Conservation (phyloP, 352 stramenopile species). For the Aphanomyces astaci region DNA sequence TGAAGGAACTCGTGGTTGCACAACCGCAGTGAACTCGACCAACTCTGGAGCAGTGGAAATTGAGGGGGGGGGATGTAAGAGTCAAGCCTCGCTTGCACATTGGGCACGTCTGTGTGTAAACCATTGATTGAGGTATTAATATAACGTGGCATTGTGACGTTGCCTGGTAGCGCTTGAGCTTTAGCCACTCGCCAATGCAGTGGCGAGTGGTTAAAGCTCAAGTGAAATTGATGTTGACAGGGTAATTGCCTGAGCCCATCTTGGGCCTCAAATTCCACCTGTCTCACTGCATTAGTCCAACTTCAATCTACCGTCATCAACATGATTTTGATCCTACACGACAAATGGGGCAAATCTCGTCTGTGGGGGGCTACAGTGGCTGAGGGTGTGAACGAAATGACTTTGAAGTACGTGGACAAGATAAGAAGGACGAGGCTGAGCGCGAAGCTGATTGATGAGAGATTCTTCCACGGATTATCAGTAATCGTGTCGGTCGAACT, state of each 20-base stretch:
- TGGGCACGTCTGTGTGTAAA: neutral
- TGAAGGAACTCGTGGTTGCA: too few relatives aligned
- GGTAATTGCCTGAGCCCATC: slow-evolving; percentile 1
- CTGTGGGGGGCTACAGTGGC: neutral
- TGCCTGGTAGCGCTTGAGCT: neutral
- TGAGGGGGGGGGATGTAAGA: too few relatives aligned
- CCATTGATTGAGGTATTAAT: too few relatives aligned
- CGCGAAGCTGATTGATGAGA: neutral
- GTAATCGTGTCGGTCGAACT: neutral
- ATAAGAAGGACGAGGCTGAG: neutral
- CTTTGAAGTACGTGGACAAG: slow-evolving; percentile 5
- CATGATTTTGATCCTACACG: neutral
- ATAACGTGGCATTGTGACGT: neutral
- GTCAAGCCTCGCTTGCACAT: neutral
- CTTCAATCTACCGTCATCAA: too few relatives aligned
- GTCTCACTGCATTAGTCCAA: too few relatives aligned
- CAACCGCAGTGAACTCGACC: too few relatives aligned
- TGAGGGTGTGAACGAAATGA: neutral
- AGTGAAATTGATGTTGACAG: slow-evolving; percentile 17
- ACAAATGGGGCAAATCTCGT: slow-evolving; percentile 21
- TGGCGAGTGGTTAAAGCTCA: too few relatives aligned
- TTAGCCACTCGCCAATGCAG: slow-evolving; percentile 21
- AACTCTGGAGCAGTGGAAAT: too few relatives aligned
- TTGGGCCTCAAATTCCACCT: slow-evolving; percentile 6
- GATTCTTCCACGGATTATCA: neutral